Conservation (phyloP, 2,329 filamentous ascomycete genomes). For the Cytospora chrysosperma region DNA sequence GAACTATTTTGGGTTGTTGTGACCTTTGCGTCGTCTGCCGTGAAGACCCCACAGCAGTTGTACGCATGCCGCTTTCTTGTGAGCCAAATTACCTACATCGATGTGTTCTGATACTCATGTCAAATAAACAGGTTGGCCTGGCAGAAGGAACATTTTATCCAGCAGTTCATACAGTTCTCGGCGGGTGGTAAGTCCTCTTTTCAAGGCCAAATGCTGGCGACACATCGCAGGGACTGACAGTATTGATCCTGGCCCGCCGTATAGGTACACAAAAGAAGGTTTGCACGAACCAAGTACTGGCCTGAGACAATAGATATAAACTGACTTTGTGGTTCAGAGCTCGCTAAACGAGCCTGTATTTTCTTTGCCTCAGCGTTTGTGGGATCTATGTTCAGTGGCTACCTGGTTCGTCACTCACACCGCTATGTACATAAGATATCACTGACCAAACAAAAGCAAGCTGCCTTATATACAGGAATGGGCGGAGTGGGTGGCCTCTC, state of each 20-base stretch:
- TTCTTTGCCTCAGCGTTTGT: slow-evolving; percentile 24
- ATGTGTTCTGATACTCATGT: not conserved
- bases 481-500: slow-evolving; percentile 28
- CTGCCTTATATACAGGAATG: slow-evolving; percentile 29
- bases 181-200: slow-evolving; percentile 13
- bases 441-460: slow-evolving; percentile 22
- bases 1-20: slow-evolving; percentile 25
- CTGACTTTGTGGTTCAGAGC: not conserved
- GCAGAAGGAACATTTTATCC: slow-evolving; percentile 26
- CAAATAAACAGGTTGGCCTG: slow-evolving; percentile 12
- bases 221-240: not conserved
- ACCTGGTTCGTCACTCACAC: slow-evolving; percentile 7
- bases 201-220: not conserved
- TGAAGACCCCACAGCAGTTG: slow-evolving; percentile 21
- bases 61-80: slow-evolving; percentile 24
- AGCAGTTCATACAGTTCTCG: slow-evolving; percentile 23
- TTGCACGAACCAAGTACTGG: not conserved
- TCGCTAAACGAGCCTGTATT: slow-evolving; percentile 23
- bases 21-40: slow-evolving; percentile 24
- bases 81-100: not conserved
- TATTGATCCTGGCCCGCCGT: not conserved
- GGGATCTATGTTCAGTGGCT: slow-evolving; percentile 23
- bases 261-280: slow-evolving; percentile 23
- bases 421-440: too few species aligned
- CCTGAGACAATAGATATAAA: not conserved